Evolutionary conservation across 2,329 filamentous ascomycete genomes (phyloP), one percentile per base, ranked within the genome.

Genomic region (Pseudocercospora cruenta): DNA sequence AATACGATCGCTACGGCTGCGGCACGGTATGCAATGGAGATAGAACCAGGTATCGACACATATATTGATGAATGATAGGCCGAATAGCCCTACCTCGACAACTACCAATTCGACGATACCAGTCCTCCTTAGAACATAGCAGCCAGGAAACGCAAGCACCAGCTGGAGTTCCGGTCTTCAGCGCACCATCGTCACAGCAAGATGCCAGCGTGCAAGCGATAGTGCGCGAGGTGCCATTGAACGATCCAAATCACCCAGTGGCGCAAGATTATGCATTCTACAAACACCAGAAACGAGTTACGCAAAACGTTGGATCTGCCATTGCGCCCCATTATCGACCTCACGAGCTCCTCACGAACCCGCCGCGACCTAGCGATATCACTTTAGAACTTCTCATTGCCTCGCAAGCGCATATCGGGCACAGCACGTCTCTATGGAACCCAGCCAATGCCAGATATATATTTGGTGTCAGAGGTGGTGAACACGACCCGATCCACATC

Each of bases 391-490:
- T 97, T 68, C 87, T 99, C 69, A 90, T 97, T 84, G 92, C 93
- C 54, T 89, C 90, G 33, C 93, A 96, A 81, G 88, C 88, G 62
- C 93, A 97, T 81, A 88, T 98, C 79, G 95, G 95, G 69, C 95
- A 99, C 81, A 87, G 91, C 75, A 94, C 91, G 0, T 92, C 92
- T 68, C 86, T 94, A 58, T 99, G 95, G 95, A 96, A 99, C 81
- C 94, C 95, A 10, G 90, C 88, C 60, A 99, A 98, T 82, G 90
- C 93, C 70, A 88, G 91, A 71, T 98, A 98, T 82, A 98, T 99
- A 78, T 94, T 92, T 78, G 95, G 95, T 73, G 87, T 96, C 68
- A 87, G 95, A 53, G 87, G 95, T 72, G 87, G 95, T 72, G 93
- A 91, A 16, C 90, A 96, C 67, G 94, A 97, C 26, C 73, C 75